These are phyloP conservation scores for Ganoderma meredithae DNA, from an alignment of 1,284 basidiomycete genomes.

Conservation along the genomic window DNA sequence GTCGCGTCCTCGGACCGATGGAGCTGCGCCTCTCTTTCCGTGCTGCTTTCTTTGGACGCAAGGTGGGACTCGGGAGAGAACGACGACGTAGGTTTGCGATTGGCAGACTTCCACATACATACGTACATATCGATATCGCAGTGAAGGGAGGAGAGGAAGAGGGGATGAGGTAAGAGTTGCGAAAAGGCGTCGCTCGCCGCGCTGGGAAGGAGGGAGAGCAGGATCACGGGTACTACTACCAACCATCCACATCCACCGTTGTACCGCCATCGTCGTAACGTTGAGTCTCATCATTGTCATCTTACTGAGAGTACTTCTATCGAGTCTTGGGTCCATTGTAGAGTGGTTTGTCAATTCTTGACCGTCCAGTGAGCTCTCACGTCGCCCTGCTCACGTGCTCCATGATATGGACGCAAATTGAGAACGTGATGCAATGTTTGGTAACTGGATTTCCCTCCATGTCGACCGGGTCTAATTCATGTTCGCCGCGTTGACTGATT, in stretches of 20 bases:
- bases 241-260: neutral
- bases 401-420: neutral
- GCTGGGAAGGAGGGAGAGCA: neutral
- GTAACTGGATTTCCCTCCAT: no score
- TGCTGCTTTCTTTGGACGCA: neutral
- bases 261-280: constrained; percentile 4
- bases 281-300: neutral
- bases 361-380: neutral
- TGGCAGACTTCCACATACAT: neutral
- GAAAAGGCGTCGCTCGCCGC: constrained; percentile 3
- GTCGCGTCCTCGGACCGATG: neutral
- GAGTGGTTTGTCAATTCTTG: neutral
- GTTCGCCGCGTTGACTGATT: neutral
- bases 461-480: no score
- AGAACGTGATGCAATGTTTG: neutral
- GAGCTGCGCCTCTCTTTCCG: neutral
- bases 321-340: neutral
- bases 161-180: neutral
- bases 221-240: no score
- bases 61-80: no score
- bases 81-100: neutral
- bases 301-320: neutral
- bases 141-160: neutral
- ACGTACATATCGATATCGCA: neutral
- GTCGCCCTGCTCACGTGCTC: neutral